These are phyloP conservation scores for Cutaneotrichosporon sp. DNA, from an alignment of 1,284 basidiomycete genomes.

Conservation along the genomic window DNA sequence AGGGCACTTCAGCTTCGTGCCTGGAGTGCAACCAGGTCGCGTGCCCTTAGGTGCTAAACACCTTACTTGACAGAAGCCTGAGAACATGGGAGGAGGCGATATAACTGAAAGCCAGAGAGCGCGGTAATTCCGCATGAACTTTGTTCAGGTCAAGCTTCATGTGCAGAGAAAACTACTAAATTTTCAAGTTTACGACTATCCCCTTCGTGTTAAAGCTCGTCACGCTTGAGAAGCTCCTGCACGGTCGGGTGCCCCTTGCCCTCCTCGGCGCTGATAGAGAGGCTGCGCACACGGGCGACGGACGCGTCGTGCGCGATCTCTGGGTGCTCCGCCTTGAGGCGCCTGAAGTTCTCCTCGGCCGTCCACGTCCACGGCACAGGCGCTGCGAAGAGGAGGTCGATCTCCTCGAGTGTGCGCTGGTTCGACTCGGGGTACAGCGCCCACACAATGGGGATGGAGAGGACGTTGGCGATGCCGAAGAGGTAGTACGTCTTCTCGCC, in stretches of 20 bases:
- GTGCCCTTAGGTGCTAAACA: too few species aligned
- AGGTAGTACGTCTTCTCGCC: conserved; percentile 34
- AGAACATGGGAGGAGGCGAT: too few species aligned
- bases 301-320: conserved; percentile 22
- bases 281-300: neutral
- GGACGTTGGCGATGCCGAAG: conserved; percentile 20
- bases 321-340: conserved; percentile 28
- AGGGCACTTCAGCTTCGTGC: too few species aligned
- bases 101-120: too few species aligned
- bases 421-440: conserved; percentile 39
- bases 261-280: neutral
- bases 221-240: too few species aligned
- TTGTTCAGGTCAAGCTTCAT: too few species aligned
- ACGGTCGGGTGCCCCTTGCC: neutral
- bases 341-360: conserved; percentile 30
- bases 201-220: too few species aligned
- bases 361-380: conserved; percentile 29
- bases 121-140: too few species aligned
- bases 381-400: conserved; percentile 24
- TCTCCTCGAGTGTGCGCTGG: conserved; percentile 36
- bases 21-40: too few species aligned
- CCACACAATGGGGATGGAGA: conserved; percentile 36
- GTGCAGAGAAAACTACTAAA: too few species aligned
- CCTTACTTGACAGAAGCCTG: too few species aligned
- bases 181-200: too few species aligned